Base-by-base conservation (phyloP, 208 protist genomes). In the Acanthamoeba polyphaga region DNA sequence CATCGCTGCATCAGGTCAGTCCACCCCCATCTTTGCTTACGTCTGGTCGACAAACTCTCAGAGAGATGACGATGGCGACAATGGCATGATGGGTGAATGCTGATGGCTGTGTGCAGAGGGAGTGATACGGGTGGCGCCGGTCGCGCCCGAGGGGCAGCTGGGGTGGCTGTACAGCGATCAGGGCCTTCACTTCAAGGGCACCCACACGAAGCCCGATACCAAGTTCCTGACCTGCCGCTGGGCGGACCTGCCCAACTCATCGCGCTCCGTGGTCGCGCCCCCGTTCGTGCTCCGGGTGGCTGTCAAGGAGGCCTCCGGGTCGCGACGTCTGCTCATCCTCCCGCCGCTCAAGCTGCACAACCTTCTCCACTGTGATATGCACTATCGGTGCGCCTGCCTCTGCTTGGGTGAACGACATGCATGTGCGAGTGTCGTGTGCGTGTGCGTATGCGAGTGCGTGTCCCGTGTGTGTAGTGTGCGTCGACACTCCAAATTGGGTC, bases 181-280 rank as follows among this genome's bases (percentile, higher is more conserved):
- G 43, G 64, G 64, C 27, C 27, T 32, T 24, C 19, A 80, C n/a
- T 46, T 80, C 43, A 80, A 80, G 43, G 72, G 32, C 72, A 49
- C 72, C 19, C 10, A 80, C 72, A 76, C 68, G 10, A 76, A 32
- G 27, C 68, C 68, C 68, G 72, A 34, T 22, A 15, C 72, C 72
- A 80, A 80, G 72, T 80, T 51, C 72, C 34, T 80, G 10, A 80
- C 32, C 72, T 80, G 72, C 34, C 72, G 72, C 32, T 80, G 72
- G 72, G 72, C 72, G 22, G 72, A 80, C 19, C 0, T 46, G 24
- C 72, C 72, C 17, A 32, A 70, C 64, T 6, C 27, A 8, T 70
- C 64, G 64, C 19, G 27, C 64, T 2, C 64, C 9, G 64, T 46
- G 6, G 19, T 46, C 24, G 32, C 72, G 15, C 38, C 72, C 15